phyloP scores from a whole-genome alignment of 805 yeast species.

The Ogataea trehalophila region DNA sequence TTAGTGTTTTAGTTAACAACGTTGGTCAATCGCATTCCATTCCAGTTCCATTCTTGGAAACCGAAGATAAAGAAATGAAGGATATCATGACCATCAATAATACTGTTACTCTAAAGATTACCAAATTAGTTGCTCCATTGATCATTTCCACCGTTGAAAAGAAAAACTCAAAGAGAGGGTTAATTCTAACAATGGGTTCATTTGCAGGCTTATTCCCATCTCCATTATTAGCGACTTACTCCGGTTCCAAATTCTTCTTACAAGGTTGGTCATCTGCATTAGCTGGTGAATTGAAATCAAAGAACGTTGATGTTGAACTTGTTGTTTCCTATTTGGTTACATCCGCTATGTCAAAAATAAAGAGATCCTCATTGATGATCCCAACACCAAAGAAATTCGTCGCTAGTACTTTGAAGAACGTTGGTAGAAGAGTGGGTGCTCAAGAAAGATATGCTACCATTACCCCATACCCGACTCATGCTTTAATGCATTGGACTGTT shows the following conservation, averaged over 20 bases:
- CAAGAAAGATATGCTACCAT: constrained; percentile 81
- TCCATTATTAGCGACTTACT: constrained; percentile 86
- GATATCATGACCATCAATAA: constrained; percentile 83
- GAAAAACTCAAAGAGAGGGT: constrained; percentile 48
- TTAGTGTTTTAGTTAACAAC: constrained; percentile 79
- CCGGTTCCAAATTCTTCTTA: constrained; percentile 93
- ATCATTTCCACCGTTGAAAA: constrained; percentile 50
- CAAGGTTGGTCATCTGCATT: constrained; percentile 90
- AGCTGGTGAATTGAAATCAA: constrained; percentile 71
- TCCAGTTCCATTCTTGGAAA: constrained; percentile 89
- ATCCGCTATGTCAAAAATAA: constrained; percentile 92
- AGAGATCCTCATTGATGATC: constrained; percentile 64
- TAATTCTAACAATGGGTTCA: constrained; percentile 92
- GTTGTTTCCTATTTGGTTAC: constrained; percentile 87
- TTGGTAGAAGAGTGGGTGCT: constrained; percentile 88
- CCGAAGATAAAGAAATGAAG: constrained; percentile 66
- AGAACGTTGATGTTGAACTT: constrained; percentile 79
- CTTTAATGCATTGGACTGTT: constrained; percentile 79
- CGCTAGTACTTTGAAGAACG: constrained; percentile 54
- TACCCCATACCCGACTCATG: constrained; percentile 95
- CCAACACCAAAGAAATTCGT: constrained; percentile 86
- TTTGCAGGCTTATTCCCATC: constrained; percentile 93
- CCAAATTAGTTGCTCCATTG: constrained; percentile 74
- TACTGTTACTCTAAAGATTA: constrained; percentile 75
- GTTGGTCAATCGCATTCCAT: constrained; percentile 94